Evolutionary conservation across 2,329 filamentous ascomycete species (phyloP).

Genomic region (Sclerotinia subarctica): DNA sequence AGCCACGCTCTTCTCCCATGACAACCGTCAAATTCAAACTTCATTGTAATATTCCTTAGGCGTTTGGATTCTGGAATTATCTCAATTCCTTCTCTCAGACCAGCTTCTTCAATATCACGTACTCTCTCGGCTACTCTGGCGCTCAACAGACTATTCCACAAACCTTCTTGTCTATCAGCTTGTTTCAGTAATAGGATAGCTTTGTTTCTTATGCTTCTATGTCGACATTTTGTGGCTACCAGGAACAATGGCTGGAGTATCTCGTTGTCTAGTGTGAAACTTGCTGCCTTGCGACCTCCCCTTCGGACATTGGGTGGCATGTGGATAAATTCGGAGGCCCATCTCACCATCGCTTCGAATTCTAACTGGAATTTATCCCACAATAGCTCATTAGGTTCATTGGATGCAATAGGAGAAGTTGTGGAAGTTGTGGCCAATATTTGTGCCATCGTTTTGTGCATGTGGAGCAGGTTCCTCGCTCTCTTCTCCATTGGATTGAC

Average conservation of each 20-base stretch:
- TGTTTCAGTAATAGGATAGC: conserved; percentile 58
- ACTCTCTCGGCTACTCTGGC: conserved; percentile 23
- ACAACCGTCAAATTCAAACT: conserved; percentile 7
- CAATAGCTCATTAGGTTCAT: conserved; percentile 10
- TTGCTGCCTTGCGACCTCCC: not conserved
- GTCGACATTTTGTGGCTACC: conserved; percentile 60
- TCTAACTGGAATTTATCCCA: conserved; percentile 20
- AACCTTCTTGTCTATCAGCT: conserved; percentile 59
- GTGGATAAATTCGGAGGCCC: conserved; percentile 16
- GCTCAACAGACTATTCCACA: conserved; percentile 52
- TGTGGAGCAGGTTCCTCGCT: conserved; percentile 1
- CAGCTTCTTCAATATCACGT: conserved; percentile 22
- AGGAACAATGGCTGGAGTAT: conserved; percentile 62
- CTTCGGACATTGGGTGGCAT: not conserved
- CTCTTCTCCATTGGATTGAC: not conserved
- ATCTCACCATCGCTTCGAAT: conserved; percentile 16
- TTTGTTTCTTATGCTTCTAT: conserved; percentile 52
- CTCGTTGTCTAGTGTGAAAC: conserved; percentile 58
- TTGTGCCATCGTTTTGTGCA: conserved; percentile 10
- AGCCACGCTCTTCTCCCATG: conserved; percentile 15
- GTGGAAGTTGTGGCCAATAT: conserved; percentile 15
- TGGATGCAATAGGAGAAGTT: not conserved
- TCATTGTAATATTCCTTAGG: conserved; percentile 3
- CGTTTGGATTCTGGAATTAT: conserved; percentile 9
- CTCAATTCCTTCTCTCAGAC: not conserved